These are phyloP conservation scores for Backusella morwellensis DNA, from an alignment of 192 early-diverging fungal genomes.

Conservation along the genomic window DNA sequence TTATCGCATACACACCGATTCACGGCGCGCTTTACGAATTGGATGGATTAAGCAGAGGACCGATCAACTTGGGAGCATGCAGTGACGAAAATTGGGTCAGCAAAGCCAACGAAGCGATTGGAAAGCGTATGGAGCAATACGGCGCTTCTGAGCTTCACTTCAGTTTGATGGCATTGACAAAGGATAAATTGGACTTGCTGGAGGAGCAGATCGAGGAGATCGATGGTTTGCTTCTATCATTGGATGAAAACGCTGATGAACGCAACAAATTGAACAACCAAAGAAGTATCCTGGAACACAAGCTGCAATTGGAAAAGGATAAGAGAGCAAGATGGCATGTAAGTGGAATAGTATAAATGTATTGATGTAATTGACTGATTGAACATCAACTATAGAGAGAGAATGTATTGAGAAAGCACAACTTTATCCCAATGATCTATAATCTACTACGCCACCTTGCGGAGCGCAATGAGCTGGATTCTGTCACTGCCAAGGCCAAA, in stretches of 20 bases:
- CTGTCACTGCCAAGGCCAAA: constrained; percentile 50
- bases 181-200: constrained; percentile 58
- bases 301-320: constrained; percentile 56
- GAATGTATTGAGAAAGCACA: constrained; percentile 69
- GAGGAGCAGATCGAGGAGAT: constrained; percentile 50
- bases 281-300: constrained; percentile 47
- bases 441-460: constrained; percentile 63
- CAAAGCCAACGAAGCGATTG: constrained; percentile 62
- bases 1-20: constrained; percentile 76
- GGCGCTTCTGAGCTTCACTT: constrained; percentile 68
- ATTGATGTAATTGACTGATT: background rate
- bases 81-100: constrained; percentile 64
- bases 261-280: constrained; percentile 49
- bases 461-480: constrained; percentile 46
- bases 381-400: constrained; percentile 46
- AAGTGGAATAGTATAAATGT: background rate
- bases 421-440: constrained; percentile 76
- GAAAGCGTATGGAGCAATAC: constrained; percentile 64
- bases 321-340: constrained; percentile 59
- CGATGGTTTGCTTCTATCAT: constrained; percentile 33
- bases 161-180: constrained; percentile 77
- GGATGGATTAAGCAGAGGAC: constrained; percentile 68
- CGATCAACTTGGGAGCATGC: constrained; percentile 66
- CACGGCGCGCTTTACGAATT: constrained; percentile 73
- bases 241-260: constrained; percentile 32